Conservation (phyloP, 2,329 filamentous ascomycete species). For the Clonostachys rhizophaga region DNA sequence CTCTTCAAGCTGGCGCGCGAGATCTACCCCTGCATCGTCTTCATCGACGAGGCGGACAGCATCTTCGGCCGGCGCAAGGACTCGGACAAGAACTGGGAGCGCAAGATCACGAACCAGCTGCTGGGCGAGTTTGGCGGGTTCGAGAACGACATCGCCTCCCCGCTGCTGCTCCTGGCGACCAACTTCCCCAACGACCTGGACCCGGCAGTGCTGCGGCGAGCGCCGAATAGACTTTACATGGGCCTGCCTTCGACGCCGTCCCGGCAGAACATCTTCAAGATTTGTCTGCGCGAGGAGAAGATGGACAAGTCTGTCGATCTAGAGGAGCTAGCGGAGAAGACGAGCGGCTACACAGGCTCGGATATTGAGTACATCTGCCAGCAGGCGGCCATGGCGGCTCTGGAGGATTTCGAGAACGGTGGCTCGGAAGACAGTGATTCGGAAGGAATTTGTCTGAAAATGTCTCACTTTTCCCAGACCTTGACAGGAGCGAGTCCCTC, state of each 20-base stretch:
- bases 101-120: slow-evolving; percentile 83
- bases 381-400: slow-evolving; percentile 64
- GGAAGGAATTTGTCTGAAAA: too few species aligned
- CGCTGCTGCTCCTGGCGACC: slow-evolving; percentile 97
- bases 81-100: background rate
- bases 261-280: slow-evolving; percentile 62
- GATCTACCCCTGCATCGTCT: slow-evolving; percentile 85
- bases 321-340: slow-evolving; percentile 57
- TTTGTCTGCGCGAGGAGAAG: slow-evolving; percentile 65
- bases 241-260: slow-evolving; percentile 66
- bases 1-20: slow-evolving; percentile 91
- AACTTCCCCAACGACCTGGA: slow-evolving; percentile 95
- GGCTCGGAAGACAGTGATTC: too few species aligned
- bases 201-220: slow-evolving; percentile 71
- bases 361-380: slow-evolving; percentile 82
- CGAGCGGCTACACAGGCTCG: slow-evolving; percentile 75
- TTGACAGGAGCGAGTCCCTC: too few species aligned
- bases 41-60: slow-evolving; percentile 95
- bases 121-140: slow-evolving; percentile 96
- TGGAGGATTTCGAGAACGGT: too few species aligned
- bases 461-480: too few species aligned
- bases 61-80: slow-evolving; percentile 69
- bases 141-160: slow-evolving; percentile 57
- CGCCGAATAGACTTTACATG: slow-evolving; percentile 68
- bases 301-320: slow-evolving; percentile 59